These are phyloP conservation scores for Colletotrichum spinosum DNA, from an alignment of 2,329 filamentous ascomycete genomes.

Conservation along the genomic window DNA sequence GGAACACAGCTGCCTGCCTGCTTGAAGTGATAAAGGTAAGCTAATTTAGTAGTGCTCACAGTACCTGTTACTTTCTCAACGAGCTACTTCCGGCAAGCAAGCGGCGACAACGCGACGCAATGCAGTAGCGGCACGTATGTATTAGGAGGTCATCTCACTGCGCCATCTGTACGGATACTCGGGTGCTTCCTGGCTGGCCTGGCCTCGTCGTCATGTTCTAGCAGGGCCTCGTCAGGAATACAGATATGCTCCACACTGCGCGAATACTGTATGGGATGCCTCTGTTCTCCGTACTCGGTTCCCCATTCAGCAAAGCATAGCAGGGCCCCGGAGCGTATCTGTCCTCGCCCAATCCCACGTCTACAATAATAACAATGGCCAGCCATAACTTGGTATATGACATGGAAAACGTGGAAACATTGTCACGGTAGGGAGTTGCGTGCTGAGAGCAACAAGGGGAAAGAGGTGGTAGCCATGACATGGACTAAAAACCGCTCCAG, in stretches of 20 bases:
- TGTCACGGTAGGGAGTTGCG: constrained; percentile 6
- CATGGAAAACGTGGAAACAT: constrained; percentile 6
- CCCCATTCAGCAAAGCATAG: background rate
- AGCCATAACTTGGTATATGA: background rate
- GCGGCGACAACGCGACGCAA: too few species aligned
- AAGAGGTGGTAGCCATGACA: background rate
- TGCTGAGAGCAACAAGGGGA: constrained; percentile 5
- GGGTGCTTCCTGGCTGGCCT: background rate
- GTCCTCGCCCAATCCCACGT: background rate
- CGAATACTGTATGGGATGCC: constrained; percentile 9
- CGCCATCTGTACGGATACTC: constrained; percentile 13
- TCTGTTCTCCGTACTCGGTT: background rate
- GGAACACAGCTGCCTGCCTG: too few species aligned
- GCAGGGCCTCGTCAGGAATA: constrained; percentile 36
- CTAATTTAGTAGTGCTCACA: too few species aligned
- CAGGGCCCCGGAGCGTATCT: constrained; percentile 3
- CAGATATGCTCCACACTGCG: constrained; percentile 25
- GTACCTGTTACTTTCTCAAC: too few species aligned
- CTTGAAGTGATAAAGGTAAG: background rate
- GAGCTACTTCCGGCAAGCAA: too few species aligned
- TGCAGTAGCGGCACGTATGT: too few species aligned
- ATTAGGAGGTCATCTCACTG: too few species aligned
- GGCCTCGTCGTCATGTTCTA: constrained; percentile 26
- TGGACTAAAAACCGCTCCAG: too few species aligned
- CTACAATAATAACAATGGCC: too few species aligned